Evolutionary conservation across 208 protist genomes (phyloP), one percentile per base, ranked within the genome.

Genomic region (Trypanosoma congolense): DNA sequence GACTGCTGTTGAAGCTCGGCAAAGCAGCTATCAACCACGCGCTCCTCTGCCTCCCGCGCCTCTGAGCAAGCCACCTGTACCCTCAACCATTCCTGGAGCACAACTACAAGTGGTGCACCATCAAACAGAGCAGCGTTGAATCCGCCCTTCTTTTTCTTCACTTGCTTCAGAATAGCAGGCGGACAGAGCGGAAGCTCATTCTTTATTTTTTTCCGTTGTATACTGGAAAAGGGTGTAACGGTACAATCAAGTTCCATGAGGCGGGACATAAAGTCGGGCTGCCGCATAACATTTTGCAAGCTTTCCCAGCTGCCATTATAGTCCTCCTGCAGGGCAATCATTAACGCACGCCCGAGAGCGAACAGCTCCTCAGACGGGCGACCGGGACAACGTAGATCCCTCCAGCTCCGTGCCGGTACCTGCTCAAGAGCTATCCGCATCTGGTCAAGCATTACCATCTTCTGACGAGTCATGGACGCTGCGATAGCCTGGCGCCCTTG

Each of bases 241-340:
- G 78, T 77, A 62, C 79, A 87, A 63, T 91, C 83, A 60, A 75
- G 80, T 41, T 58, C 45, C 24, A 83, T 59, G 0, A 90, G 22
- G 52, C 79, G 78, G 18, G 82, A 65, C 29, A 87, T 59, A 47
- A 90, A 90, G 61, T 83, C 64, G 1, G 61, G 56, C 30, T 79
- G 57, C 35, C 65, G 49, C 68, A 90, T 56, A n/a, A 85, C 57
- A 24, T 43, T 51, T 64, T 84, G 78, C 50, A 87, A 83, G 19
- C 54, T 61, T 31, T 84, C 75, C 83, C 74, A 84, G 22, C 58
- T 62, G 2, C 16, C 29, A 22, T 60, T 64, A 45, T 52, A 63
- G 56, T 90, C 83, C 72, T 90, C 79, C 65, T 77, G 66, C 5
- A 90, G 63, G 26, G 85, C 65, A 38, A 90, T 52, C 79, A 90